A percentile compares a stretch with the other conserved stretches of the same genome.
Evolutionary conservation across 2,329 filamentous ascomycete genomes (phyloP).

Genomic region (Cladosporium sp.): DNA sequence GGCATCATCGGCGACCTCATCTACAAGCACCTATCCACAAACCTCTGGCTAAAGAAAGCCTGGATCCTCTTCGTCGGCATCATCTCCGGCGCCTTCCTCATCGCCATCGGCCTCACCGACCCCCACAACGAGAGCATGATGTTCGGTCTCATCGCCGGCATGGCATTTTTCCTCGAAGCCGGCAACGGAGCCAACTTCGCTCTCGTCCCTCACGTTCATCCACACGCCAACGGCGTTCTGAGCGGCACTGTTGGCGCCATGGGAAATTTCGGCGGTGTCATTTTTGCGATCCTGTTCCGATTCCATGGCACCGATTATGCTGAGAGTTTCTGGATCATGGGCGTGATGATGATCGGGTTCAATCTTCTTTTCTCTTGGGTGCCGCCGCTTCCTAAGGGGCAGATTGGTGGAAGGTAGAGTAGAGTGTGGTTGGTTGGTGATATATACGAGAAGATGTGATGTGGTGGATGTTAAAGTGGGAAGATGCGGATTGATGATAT

Average conservation of each 20-base stretch:
- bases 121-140: slow-evolving; percentile 58
- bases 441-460: too few species aligned
- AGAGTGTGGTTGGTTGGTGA: too few species aligned
- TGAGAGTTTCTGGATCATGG: slow-evolving; percentile 65
- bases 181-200: slow-evolving; percentile 81
- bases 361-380: slow-evolving; percentile 62
- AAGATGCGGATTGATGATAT: too few species aligned
- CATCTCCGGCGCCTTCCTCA: slow-evolving; percentile 51
- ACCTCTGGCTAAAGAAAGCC: slow-evolving; percentile 57
- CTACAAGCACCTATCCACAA: slow-evolving; percentile 43
- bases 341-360: slow-evolving; percentile 62
- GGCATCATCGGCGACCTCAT: slow-evolving; percentile 54
- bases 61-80: slow-evolving; percentile 53
- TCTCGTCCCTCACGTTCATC: slow-evolving; percentile 78
- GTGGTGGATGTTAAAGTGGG: too few species aligned
- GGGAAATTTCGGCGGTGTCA: slow-evolving; percentile 68
- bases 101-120: slow-evolving; percentile 56
- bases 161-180: slow-evolving; percentile 73
- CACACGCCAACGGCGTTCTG: slow-evolving; percentile 65
- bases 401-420: slow-evolving; percentile 40
- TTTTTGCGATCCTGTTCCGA: slow-evolving; percentile 75
- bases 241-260: slow-evolving; percentile 69
- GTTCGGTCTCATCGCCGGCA: slow-evolving; percentile 68
- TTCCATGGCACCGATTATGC: slow-evolving; percentile 64
- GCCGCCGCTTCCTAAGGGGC: slow-evolving; percentile 47